These are phyloP conservation scores for Botryobasidium botryosum DNA, from an alignment of 768 basidiomycete genomes.

Conservation along the genomic window DNA sequence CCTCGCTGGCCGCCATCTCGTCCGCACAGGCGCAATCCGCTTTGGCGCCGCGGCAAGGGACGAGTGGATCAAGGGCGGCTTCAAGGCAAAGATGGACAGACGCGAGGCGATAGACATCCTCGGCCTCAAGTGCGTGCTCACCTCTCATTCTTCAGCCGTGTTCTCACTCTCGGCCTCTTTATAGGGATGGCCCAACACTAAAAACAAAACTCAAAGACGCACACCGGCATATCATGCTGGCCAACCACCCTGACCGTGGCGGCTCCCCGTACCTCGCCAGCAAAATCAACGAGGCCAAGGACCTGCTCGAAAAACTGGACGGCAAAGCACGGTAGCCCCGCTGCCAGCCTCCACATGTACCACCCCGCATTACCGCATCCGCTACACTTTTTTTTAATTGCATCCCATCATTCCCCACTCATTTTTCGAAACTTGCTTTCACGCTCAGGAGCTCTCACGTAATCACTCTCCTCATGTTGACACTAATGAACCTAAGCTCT, in stretches of 20 bases:
- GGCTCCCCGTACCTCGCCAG: constrained; percentile 97
- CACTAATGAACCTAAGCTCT: too few relatives aligned
- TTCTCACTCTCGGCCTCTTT: constrained; percentile 1
- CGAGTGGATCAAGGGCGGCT: constrained; percentile 86
- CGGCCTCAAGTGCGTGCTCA: constrained; percentile 63
- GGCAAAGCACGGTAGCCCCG: constrained; percentile 8
- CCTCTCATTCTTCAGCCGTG: background rate
- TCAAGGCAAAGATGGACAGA: constrained; percentile 90
- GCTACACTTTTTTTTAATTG: background rate
- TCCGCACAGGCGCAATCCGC: constrained; percentile 40
- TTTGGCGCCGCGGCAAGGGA: constrained; percentile 47
- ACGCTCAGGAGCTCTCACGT: too few relatives aligned
- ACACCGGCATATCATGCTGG: constrained; percentile 91
- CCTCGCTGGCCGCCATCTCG: constrained; percentile 50
- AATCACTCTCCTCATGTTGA: too few relatives aligned
- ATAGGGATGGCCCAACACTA: constrained; percentile 67
- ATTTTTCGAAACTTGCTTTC: too few relatives aligned
- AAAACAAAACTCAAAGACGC: constrained; percentile 79
- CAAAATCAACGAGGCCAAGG: constrained; percentile 98
- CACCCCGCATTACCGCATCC: background rate
- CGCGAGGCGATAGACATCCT: constrained; percentile 84
- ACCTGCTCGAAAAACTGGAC: constrained; percentile 68
- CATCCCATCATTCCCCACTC: background rate
- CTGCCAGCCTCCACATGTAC: background rate
- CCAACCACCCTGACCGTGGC: constrained; percentile 96